A percentile compares a stretch with the other conserved stretches of the same genome.
Conservation (phyloP, 805 yeast genomes). For the Ogataea dorogensis region DNA sequence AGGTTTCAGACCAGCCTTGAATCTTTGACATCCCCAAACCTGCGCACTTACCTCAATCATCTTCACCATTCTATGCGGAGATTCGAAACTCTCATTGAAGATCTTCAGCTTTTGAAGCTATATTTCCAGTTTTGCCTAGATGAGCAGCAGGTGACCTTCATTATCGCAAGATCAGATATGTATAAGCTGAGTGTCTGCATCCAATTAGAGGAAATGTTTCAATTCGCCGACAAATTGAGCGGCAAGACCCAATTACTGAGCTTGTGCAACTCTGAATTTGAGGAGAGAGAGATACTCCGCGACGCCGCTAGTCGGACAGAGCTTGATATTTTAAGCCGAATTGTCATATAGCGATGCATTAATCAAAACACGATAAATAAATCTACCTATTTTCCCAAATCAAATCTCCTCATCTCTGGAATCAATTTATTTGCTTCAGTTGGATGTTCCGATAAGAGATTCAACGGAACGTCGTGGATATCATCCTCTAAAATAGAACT, state of each 20-base stretch:
- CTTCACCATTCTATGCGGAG: constrained; percentile 1
- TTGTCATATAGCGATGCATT: constrained; percentile 9
- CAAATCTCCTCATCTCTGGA: constrained; percentile 11
- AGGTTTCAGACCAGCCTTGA: constrained; percentile 2
- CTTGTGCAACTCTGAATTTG: constrained; percentile 1
- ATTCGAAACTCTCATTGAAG: constrained; percentile 12
- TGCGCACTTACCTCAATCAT: constrained; percentile 12
- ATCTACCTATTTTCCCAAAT: constrained; percentile 5
- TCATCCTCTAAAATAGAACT: constrained; percentile 4
- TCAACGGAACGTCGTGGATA: constrained; percentile 17
- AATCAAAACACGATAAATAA: neutral
- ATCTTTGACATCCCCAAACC: neutral
- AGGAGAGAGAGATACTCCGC: constrained; percentile 7
- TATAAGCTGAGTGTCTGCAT: constrained; percentile 14
- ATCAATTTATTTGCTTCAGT: constrained; percentile 13
- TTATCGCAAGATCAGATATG: constrained; percentile 10
- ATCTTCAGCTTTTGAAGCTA: constrained; percentile 12
- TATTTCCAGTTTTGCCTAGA: constrained; percentile 12
- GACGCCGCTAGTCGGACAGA: constrained; percentile 5
- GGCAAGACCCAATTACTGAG: constrained; percentile 7
- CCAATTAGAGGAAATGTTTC: constrained; percentile 8
- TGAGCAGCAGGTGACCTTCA: constrained; percentile 4
- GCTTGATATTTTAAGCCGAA: constrained; percentile 10
- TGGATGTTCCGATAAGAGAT: constrained; percentile 10
- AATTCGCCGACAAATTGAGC: constrained; percentile 8